A percentile compares a stretch with the other conserved stretches of the same genome.
Evolutionary conservation across 371 early-diverging fungal species (phyloP).

Genomic region (Coemansia sp.): DNA sequence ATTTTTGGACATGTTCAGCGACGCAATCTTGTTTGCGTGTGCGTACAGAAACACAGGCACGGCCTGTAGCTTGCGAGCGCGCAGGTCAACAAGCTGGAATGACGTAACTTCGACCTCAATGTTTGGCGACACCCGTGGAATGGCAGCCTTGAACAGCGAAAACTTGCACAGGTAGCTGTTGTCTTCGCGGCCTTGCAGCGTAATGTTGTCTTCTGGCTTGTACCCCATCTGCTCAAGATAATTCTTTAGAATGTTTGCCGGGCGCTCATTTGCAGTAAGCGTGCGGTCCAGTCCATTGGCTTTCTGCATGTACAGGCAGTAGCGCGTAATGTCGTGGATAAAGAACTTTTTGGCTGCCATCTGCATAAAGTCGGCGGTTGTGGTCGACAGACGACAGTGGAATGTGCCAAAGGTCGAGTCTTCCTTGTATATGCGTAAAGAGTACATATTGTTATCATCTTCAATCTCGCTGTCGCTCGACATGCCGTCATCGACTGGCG

Average conservation of each 20-base stretch:
- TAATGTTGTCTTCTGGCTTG: conserved; percentile 70
- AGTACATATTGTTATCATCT: conserved; percentile 50
- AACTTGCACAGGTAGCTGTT: conserved; percentile 81
- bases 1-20: conserved; percentile 75
- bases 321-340: conserved; percentile 68
- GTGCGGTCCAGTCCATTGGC: conserved; percentile 60
- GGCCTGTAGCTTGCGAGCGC: conserved; percentile 63
- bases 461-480: conserved; percentile 54
- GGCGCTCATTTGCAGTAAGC: conserved; percentile 65
- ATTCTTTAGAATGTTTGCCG: conserved; percentile 67
- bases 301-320: conserved; percentile 64
- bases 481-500: conserved; percentile 45
- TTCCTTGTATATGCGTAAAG: conserved; percentile 53
- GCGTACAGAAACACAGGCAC: conserved; percentile 73
- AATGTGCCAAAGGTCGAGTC: conserved; percentile 79
- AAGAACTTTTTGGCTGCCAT: conserved; percentile 75
- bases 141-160: conserved; percentile 65
- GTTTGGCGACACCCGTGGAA: conserved; percentile 55
- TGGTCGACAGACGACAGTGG: conserved; percentile 62
- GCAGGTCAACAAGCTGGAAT: conserved; percentile 61
- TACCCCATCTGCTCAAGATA: conserved; percentile 77
- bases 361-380: conserved; percentile 69
- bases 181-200: conserved; percentile 78
- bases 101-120: conserved; percentile 46
- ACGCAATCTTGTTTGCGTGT: conserved; percentile 61